Evolutionary conservation across 306 rosid species (phyloP), one percentile per base, ranked within the genome.

Genomic region (Lupinus albus): DNA sequence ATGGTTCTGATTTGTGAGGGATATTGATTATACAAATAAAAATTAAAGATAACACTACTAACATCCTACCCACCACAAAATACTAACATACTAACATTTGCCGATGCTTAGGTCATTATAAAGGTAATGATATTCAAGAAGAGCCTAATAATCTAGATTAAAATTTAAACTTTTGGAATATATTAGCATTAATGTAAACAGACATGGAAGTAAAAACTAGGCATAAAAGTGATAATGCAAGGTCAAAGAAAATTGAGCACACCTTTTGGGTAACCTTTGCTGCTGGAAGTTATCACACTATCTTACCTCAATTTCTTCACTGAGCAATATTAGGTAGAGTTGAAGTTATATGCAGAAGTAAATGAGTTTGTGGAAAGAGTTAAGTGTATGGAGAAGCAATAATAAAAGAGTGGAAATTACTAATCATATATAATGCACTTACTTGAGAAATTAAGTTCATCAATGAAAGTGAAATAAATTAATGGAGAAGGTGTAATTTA

Each of bases 401-500:
- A 21, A 21, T 8, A 25, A 28, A 54, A 10, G 12, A 28, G 16
- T 6, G 49, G 16, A 55, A 68, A 33, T 33, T 33, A 25, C 30
- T 25, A 5, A 33, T 42, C 16, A 41, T 54, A 68, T 55, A 8
- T 39, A 13, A 28, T n/a, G 1, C 44, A 13, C 42, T 44, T 42
- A 36, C 11, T 12, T 11, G 74, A 39, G 53, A 39, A 33, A 33
- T 33, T 33, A 67, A 36, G 62, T 52, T 67, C 61, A 42, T 13
- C 54, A 54, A 41, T 68, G 11, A 55, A 69, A 45, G 14, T 46
- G 33, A 46, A 17, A 9, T 10, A 30, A 55, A 42, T 44, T 56
- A 56, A 56, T 58, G 67, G 67, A 46, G 54, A 13, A n/a, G n/a
- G 38, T 2, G 44, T 38, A 11, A 9, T 46, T 70, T 70, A 41